Base-by-base conservation (phyloP, 495 filamentous ascomycete species). In the Aspergillus bridgeri region DNA sequence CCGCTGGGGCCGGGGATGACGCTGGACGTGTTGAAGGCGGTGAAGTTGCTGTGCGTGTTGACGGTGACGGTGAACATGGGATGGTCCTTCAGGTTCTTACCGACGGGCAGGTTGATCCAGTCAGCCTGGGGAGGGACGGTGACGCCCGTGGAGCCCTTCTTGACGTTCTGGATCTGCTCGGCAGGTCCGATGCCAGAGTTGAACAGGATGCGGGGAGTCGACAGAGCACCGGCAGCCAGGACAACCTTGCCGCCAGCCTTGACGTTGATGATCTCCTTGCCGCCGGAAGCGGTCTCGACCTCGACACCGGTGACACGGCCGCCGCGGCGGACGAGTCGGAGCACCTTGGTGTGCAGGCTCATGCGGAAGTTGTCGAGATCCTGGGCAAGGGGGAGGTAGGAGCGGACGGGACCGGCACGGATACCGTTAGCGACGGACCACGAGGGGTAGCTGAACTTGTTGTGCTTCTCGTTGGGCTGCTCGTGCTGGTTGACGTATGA, bases 11-110 rank as follows among this genome's bases (percentile, higher is more conserved):
- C 72, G 56, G 69, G 65, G 69, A 80, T 83, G 8, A 85, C 83
- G 49, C 67, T 73, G 61, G 86, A 87, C 57, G 83, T 86, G 77
- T 88, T 83, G 62, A 87, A 87, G 63, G 80, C 78, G 11, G 72
- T 75, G 33, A 88, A 78, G 56, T 80, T 75, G 49, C 79, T 78
- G 60, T 88, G 82, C 42, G 73, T 78, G 57, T 89, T 78, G 54
- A 88, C 50, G 21, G 27, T 83, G 13, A 82, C 71, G 62, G 87
- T 84, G 53, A 86, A 89, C 68, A 88, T 86, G 58, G 82, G 74
- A 65, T 90, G 87, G 68, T 90, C 87, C 56, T 84, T 80, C 25
- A 89, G 67, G 68, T 87, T 89, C 62, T 85, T 75, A n/a, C 87
- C 87, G 22, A 90, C 87, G 9, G 87, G 87, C 20, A 87, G 74